phyloP scores from a whole-genome alignment of 371 early-diverging fungal genomes.

The Parasitella parasitica region DNA sequence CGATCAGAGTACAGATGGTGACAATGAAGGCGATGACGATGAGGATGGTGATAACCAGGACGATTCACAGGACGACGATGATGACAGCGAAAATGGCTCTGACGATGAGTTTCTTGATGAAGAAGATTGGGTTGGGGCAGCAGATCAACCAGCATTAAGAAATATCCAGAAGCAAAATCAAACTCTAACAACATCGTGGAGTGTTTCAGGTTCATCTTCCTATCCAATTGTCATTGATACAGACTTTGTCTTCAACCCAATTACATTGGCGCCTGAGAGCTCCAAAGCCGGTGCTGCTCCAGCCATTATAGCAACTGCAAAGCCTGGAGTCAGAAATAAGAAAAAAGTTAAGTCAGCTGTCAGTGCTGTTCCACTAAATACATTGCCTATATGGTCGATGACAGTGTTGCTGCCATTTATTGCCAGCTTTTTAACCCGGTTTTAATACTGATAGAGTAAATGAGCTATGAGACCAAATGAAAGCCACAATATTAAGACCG shows the following conservation, averaged over 20 bases:
- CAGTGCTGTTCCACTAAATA: not conserved
- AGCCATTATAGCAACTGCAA: not conserved
- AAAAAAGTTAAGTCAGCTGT: not conserved
- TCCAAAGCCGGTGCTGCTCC: not conserved
- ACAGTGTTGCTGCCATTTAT: not conserved
- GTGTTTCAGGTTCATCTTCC: not conserved
- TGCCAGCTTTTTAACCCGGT: not conserved
- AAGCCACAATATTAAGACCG: too few relatives aligned
- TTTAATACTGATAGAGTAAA: too few relatives aligned
- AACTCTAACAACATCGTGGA: not conserved
- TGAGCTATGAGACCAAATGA: too few relatives aligned
- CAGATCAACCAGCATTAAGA: not conserved
- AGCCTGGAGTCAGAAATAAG: not conserved
- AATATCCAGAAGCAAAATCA: not conserved
- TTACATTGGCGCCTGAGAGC: constrained; percentile 38
- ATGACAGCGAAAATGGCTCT: not conserved
- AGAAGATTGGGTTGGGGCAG: not conserved
- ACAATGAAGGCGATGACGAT: not conserved
- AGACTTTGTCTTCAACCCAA: constrained; percentile 28
- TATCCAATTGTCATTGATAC: not conserved
- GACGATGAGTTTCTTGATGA: not conserved
- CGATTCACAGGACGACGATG: not conserved
- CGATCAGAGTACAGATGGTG: not conserved
- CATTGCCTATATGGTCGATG: not conserved
- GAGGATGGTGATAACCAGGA: not conserved